Evolutionary conservation across 768 basidiomycete species (phyloP).

Genomic region (Rhodotorula taiwanensis): DNA sequence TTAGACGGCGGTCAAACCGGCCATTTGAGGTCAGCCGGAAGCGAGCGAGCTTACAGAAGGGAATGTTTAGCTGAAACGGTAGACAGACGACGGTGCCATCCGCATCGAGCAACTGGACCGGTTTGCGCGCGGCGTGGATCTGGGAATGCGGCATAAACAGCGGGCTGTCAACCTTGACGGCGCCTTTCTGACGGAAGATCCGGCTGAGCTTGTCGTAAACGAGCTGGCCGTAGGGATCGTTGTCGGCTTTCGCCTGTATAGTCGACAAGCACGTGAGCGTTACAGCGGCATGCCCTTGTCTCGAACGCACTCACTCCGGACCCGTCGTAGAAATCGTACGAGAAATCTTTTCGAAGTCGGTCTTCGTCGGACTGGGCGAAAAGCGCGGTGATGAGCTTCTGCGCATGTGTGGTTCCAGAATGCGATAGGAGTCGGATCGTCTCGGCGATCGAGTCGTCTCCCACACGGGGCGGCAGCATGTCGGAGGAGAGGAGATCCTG

Average conservation of each 20-base stretch:
- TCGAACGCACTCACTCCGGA: conserved; percentile 1
- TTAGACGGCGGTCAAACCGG: too few species aligned
- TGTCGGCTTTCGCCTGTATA: conserved; percentile 34
- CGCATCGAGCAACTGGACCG: conserved; percentile 36
- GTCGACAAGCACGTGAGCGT: not conserved
- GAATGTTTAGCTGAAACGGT: conserved; percentile 37
- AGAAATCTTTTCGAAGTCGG: conserved; percentile 33
- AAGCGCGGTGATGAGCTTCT: conserved; percentile 32
- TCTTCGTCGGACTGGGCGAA: conserved; percentile 37
- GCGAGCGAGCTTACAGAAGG: conserved; percentile 23
- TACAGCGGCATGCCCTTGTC: not conserved
- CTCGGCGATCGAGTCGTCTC: conserved; percentile 40
- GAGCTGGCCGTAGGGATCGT: conserved; percentile 37
- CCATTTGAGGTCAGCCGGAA: too few species aligned
- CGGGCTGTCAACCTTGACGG: conserved; percentile 37
- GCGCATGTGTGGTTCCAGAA: conserved; percentile 33
- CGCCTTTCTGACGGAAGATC: conserved; percentile 38
- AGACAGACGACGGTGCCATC: conserved; percentile 37
- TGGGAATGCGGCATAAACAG: conserved; percentile 38
- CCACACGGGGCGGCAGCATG: conserved; percentile 37
- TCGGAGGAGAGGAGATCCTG: conserved; percentile 38
- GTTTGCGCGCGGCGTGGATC: conserved; percentile 37
- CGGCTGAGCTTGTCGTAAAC: conserved; percentile 38
- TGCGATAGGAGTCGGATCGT: conserved; percentile 35
- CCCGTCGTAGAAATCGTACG: conserved; percentile 36